These are phyloP conservation scores for Pittosporum tobira DNA, from an alignment of 129 eudicot genomes.

Conservation along the genomic window DNA sequence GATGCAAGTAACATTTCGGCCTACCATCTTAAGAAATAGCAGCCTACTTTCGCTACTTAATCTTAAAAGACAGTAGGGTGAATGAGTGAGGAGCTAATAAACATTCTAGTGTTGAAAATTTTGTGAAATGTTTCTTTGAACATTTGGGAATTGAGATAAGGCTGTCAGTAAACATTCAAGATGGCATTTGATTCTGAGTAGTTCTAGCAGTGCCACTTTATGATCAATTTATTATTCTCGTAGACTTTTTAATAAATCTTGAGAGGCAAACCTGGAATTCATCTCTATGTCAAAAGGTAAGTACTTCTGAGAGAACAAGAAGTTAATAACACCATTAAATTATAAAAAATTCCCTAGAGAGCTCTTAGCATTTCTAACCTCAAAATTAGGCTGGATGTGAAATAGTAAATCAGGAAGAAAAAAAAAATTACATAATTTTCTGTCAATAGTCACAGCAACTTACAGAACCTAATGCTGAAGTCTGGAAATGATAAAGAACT, in stretches of 20 bases:
- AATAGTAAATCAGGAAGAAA: background rate
- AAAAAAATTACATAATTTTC: no score
- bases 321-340: background rate
- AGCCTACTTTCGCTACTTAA: background rate
- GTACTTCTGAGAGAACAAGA: background rate
- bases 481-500: background rate
- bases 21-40: background rate
- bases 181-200: slow-evolving; percentile 1
- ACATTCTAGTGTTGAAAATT: slow-evolving; percentile 3
- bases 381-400: no score
- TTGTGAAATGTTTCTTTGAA: background rate
- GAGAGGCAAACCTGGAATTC: background rate
- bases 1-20: background rate
- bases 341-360: no score
- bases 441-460: background rate
- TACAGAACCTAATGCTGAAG: background rate
- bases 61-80: background rate
- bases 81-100: background rate
- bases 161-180: background rate
- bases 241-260: background rate
- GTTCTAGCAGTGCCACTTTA: background rate
- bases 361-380: no score
- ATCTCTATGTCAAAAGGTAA: no score
- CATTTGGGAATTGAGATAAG: slow-evolving; percentile 1
- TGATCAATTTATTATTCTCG: background rate